Percentiles rank a stretch among this genome's conserved stretches.
These are phyloP conservation scores for Annona cherimola DNA, from an alignment of 164 flowering plant species.

Conservation along the genomic window DNA sequence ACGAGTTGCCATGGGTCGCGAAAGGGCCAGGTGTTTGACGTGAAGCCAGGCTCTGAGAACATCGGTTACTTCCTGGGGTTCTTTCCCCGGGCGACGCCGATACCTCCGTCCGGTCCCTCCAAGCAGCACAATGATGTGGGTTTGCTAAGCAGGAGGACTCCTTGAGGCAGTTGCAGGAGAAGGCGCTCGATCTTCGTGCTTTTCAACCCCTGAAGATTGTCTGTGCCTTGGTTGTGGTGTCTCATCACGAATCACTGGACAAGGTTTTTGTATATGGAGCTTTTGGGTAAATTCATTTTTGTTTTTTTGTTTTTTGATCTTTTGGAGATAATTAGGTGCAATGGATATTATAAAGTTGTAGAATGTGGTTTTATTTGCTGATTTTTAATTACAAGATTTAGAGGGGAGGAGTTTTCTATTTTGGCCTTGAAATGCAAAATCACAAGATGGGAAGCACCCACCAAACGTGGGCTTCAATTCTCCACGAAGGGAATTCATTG, in stretches of 20 bases:
- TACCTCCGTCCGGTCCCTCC: conserved; percentile 71
- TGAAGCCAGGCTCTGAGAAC: conserved; percentile 24
- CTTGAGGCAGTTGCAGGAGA: not conserved
- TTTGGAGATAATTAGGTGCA: not conserved
- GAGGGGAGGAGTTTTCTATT: too few relatives aligned
- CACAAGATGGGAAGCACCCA: too few relatives aligned
- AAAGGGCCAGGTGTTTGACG: conserved; percentile 21
- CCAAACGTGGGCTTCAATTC: too few relatives aligned
- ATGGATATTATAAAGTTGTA: too few relatives aligned
- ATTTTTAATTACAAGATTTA: too few relatives aligned
- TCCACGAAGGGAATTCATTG: too few relatives aligned
- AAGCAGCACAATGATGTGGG: conserved; percentile 71
- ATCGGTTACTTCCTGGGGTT: conserved; percentile 43
- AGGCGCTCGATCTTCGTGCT: not conserved
- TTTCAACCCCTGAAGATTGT: not conserved
- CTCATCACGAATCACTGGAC: not conserved
- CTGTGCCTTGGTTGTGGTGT: not conserved
- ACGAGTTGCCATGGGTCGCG: conserved; percentile 40
- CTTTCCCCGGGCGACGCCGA: conserved; percentile 53
- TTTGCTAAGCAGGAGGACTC: not conserved
- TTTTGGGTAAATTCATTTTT: too few relatives aligned
- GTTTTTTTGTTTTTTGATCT: not conserved
- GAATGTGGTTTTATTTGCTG: too few relatives aligned
- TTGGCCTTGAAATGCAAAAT: too few relatives aligned
- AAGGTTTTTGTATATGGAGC: not conserved